A percentile compares a stretch with the other conserved stretches of the same genome.
Evolutionary conservation across 805 yeast species (phyloP).

Genomic region (Suhomyces faveliae): DNA sequence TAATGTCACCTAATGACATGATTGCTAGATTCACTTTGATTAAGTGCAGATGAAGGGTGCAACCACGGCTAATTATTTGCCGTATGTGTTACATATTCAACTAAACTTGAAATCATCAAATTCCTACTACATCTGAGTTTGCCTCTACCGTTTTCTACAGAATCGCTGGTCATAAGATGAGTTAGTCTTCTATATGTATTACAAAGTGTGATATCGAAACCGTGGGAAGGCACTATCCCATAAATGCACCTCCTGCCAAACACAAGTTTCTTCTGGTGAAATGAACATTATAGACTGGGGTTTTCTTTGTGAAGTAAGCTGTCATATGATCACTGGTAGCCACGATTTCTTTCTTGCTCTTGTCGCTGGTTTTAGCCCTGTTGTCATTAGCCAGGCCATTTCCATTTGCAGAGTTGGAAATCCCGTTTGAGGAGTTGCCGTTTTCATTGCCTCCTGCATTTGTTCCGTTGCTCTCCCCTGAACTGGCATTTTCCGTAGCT

Average conservation of each 20-base stretch:
- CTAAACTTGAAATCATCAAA: too few relatives aligned
- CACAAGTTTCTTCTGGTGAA: constrained; percentile 90
- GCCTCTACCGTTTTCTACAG: too few relatives aligned
- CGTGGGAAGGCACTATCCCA: constrained; percentile 15
- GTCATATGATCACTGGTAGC: constrained; percentile 90
- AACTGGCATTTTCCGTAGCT: background rate
- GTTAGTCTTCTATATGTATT: background rate
- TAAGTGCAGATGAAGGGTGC: background rate
- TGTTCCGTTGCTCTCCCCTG: background rate
- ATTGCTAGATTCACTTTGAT: background rate
- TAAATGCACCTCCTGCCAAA: constrained; percentile 87
- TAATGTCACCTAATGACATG: background rate
- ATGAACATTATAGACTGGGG: constrained; percentile 90
- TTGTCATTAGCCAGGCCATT: constrained; percentile 17
- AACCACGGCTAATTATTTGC: background rate
- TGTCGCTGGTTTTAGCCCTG: constrained; percentile 36
- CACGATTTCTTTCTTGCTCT: constrained; percentile 64
- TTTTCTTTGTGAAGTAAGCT: constrained; percentile 87
- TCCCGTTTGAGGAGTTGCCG: constrained; percentile 9
- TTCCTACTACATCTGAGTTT: too few relatives aligned
- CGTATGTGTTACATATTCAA: too few relatives aligned
- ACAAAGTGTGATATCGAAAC: background rate
- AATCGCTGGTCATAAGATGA: too few relatives aligned
- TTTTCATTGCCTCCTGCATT: constrained; percentile 3
- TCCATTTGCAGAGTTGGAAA: constrained; percentile 17